These are phyloP conservation scores for Cyclocybe aegerita DNA, from an alignment of 768 basidiomycete genomes.

Conservation along the genomic window DNA sequence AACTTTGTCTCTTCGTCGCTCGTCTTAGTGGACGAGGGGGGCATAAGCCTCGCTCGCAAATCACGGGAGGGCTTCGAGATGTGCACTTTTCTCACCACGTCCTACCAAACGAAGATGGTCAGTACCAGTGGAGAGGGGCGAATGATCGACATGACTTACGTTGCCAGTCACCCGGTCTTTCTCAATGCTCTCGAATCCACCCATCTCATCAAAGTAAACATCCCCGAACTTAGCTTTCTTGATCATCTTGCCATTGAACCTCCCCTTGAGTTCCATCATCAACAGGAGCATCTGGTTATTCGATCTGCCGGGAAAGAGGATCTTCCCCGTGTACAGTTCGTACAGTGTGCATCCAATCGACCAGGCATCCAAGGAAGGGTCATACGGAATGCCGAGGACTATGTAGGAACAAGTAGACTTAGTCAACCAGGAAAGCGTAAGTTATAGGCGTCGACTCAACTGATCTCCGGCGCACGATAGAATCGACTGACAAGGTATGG, in stretches of 20 bases:
- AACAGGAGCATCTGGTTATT: conserved; percentile 97
- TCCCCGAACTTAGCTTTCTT: conserved; percentile 93
- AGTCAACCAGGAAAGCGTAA: not conserved
- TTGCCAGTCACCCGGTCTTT: conserved; percentile 80
- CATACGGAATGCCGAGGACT: conserved; percentile 97
- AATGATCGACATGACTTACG: conserved; percentile 46
- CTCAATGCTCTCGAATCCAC: conserved; percentile 82
- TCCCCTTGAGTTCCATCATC: conserved; percentile 98
- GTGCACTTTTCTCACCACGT: conserved; percentile 77
- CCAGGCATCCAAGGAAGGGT: conserved; percentile 93
- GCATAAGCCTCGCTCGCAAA: conserved; percentile 79
- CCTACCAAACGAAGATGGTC: conserved; percentile 43
- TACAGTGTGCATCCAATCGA: conserved; percentile 97
- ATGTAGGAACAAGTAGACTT: conserved; percentile 10
- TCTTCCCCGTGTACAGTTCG: conserved; percentile 94
- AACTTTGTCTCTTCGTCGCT: conserved; percentile 89
- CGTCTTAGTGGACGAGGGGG: conserved; percentile 71
- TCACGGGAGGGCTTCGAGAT: conserved; percentile 83
- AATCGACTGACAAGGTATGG: conserved; percentile 97
- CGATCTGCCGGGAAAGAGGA: conserved; percentile 92
- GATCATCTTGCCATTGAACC: conserved; percentile 91
- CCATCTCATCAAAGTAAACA: conserved; percentile 91
- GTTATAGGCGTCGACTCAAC: conserved; percentile 44
- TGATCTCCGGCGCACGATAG: conserved; percentile 98
- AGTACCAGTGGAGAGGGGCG: not conserved